Evolutionary conservation across 1,284 basidiomycete species (phyloP).

Genomic region (Hemileia vastatrix): DNA sequence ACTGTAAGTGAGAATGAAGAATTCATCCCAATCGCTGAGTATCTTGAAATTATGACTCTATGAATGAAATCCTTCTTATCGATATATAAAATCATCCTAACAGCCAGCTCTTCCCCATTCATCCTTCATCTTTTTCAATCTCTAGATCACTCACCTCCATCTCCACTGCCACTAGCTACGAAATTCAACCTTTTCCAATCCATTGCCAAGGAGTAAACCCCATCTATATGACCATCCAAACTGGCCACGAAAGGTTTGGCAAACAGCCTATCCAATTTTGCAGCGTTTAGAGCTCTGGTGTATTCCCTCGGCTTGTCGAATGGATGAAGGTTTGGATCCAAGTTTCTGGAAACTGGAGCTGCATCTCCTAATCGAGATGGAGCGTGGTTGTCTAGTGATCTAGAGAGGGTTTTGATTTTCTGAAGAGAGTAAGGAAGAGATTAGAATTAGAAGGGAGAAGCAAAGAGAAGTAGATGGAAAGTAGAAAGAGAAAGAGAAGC

Average conservation of each 20-base stretch:
- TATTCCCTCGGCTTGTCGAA: conserved; percentile 88
- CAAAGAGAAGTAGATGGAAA: not conserved
- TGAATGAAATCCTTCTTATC: too few relatives aligned
- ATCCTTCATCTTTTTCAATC: not conserved
- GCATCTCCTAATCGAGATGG: conserved; percentile 58
- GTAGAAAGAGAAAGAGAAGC: too few relatives aligned
- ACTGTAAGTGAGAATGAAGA: too few relatives aligned
- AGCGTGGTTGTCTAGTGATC: conserved; percentile 65
- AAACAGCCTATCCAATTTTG: conserved; percentile 93
- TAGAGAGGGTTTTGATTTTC: conserved; percentile 82
- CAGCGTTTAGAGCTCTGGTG: conserved; percentile 82
- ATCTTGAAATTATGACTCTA: too few relatives aligned
- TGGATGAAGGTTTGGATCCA: conserved; percentile 85
- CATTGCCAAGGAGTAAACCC: conserved; percentile 75
- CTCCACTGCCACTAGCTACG: conserved; percentile 85
- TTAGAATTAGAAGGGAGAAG: not conserved
- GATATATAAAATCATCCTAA: too few relatives aligned
- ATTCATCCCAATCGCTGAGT: too few relatives aligned
- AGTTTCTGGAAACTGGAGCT: conserved; percentile 76
- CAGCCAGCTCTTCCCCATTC: not conserved
- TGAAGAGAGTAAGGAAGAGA: conserved; percentile 50
- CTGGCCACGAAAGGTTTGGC: conserved; percentile 87
- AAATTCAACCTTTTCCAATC: conserved; percentile 66
- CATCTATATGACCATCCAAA: conserved; percentile 87
- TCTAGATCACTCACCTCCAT: conserved; percentile 67